A percentile compares a stretch with the other conserved stretches of the same genome.
Conservation (phyloP, 1,139 yeast species). For the Diutina pseudorugosa region DNA sequence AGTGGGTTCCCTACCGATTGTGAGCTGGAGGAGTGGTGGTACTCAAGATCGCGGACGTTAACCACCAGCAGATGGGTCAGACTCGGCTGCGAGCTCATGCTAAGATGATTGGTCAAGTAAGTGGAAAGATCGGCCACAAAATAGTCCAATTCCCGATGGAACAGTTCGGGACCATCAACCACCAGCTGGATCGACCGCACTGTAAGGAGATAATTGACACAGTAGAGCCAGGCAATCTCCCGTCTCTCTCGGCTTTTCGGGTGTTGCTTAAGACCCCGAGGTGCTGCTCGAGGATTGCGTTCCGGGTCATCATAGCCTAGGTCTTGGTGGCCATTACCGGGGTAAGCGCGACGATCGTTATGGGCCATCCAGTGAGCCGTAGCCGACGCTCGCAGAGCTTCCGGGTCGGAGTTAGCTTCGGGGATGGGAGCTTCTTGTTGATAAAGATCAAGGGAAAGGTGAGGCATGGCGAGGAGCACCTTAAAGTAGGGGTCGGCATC, state of each 20-base stretch:
- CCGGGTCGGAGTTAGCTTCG: neutral
- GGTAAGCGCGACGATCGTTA: neutral
- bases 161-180: neutral
- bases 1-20: neutral
- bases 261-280: neutral
- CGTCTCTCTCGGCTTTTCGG: neutral
- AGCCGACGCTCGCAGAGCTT: neutral
- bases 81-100: neutral
- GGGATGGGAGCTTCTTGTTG: neutral
- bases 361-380: neutral
- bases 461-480: neutral
- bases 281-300: neutral
- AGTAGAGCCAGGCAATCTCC: neutral
- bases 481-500: neutral
- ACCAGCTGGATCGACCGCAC: neutral
- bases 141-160: neutral
- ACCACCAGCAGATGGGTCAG: neutral
- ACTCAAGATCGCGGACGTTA: neutral
- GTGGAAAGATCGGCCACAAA: neutral
- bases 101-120: neutral
- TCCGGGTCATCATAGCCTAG: neutral
- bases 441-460: neutral
- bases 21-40: neutral
- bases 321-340: neutral
- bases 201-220: neutral